Base-by-base conservation (phyloP, 2,329 filamentous ascomycete genomes). In the Cladosporium austrohemisphaericum region DNA sequence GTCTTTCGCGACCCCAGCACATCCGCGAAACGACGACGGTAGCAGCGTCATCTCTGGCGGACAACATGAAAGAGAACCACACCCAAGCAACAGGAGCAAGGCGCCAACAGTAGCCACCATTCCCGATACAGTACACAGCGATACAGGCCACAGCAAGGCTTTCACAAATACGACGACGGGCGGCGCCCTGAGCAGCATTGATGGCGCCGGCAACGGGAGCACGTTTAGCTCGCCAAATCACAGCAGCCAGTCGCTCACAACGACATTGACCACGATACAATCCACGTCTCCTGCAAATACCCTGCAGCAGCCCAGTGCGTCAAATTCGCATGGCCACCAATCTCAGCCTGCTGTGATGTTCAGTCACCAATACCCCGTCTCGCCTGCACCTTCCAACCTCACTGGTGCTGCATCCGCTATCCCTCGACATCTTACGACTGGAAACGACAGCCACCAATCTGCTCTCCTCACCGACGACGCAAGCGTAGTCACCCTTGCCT, bases 31-130 rank as follows among this genome's bases (percentile, higher is more conserved):
- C 18, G 47, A 53, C 33, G 53, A 57, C 37, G 62, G 65, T 51
- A 66, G 63, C 51, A 83, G 76, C 65, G 78, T 76, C 61, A 76
- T 76, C 7, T 89, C 86, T 0, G 5, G 36, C 28, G 16, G 22
- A 76, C 78, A 46, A 78, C 78, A 44, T 84, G 83, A 1, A 73
- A 56, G 81, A 63, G 65, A 16, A 79, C 80, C 23, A 74, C 78
- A 2, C 81, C 76, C 7, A 72, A 79, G 85, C 51, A 82, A 81
- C 52, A 84, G 85, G 63, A 94, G 87, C 18, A 78, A 82, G 47
- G 85, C 87, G 4, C 85, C 85, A 2, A 95, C 90, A 0, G 76
- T 90, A 4, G 89, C 86, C n/a, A 95, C 89, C 11, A 89, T 91
- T 55, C 81, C 82, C 35, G 88, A 92, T 56, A 84, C 84, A 1